Evolutionary conservation across 352 stramenopile genomes (phyloP).

Genomic region (Thalassiosira mediterranea): DNA sequence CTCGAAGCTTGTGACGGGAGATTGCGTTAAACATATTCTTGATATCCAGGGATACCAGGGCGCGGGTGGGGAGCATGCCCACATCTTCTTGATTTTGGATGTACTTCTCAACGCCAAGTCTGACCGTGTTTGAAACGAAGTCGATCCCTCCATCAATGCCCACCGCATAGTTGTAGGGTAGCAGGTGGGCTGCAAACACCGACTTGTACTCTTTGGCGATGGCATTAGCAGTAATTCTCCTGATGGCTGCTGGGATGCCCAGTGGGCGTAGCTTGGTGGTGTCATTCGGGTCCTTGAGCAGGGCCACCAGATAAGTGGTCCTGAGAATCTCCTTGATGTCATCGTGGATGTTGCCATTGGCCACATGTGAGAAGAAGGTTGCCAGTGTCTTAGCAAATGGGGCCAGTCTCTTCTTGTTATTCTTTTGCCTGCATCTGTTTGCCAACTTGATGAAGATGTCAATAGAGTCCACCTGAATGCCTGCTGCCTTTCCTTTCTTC

Average conservation of each 20-base stretch:
- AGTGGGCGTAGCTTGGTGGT: slow-evolving; percentile 17
- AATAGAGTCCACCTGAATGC: slow-evolving; percentile 7
- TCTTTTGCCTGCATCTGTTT: background rate
- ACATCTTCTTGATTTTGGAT: background rate
- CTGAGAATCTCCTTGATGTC: slow-evolving; percentile 5
- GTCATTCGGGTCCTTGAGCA: slow-evolving; percentile 16
- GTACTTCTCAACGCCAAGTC: slow-evolving; percentile 10
- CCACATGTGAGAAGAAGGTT: background rate
- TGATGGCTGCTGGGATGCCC: slow-evolving; percentile 16
- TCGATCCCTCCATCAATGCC: slow-evolving; percentile 14
- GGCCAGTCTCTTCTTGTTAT: background rate
- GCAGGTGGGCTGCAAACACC: slow-evolving; percentile 3
- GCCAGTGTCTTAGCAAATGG: slow-evolving; percentile 1
- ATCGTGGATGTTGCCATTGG: background rate
- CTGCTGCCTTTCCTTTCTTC: slow-evolving; percentile 11
- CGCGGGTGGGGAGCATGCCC: background rate
- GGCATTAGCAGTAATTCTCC: slow-evolving; percentile 4
- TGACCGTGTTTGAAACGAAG: background rate
- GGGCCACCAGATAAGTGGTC: slow-evolving; percentile 14
- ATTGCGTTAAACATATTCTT: slow-evolving; percentile 46
- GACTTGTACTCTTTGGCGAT: background rate
- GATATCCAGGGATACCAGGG: slow-evolving; percentile 26
- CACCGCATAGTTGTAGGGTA: slow-evolving; percentile 25
- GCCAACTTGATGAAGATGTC: slow-evolving; percentile 22
- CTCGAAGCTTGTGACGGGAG: slow-evolving; percentile 19